Evolutionary conservation across 176 grass and related monocot species (phyloP), one percentile per base, ranked within the genome.

Genomic region (Ananas comosus): DNA sequence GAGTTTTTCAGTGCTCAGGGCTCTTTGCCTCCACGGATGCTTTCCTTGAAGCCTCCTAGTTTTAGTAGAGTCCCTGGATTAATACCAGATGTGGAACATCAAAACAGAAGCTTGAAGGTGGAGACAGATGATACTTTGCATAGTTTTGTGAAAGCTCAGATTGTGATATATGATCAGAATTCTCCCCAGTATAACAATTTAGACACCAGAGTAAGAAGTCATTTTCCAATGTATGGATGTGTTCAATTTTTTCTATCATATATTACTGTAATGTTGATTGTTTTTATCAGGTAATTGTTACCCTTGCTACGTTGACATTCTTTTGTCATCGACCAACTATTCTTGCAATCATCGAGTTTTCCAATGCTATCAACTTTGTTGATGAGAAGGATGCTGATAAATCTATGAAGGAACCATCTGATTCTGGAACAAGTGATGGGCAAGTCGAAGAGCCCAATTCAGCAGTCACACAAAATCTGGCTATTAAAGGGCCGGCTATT

Each of bases 111-210:
- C 73, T 81, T 75, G 72, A 80, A 72, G 63, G 80, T 58, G 19
- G 88, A 84, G 64, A 83, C 49, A 65, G 78, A 61, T 69, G 53
- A 77, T 81, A 85, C 73, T 71, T 92, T 84, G 16, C 64, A 76
- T 73, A 92, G 92, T 88, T 96, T 96, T 84, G 81, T 96, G 67
- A 96, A 96, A 87, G 88, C 88, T 66, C 93, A 96, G 79, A 82
- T 96, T 48, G 79, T 89, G 25, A 84, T 96, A 80, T 96, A 89
- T 76, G 89, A 96, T 78, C 83, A 83, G 79, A 83, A 83, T 67
- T 92, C 93, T 80, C 74, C 86, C 50, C 84, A 87, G 42, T 96
- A 96, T 74, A 92, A 85, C 56, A 87, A 83, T 70, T 78, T 96
- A 74, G 93, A 96, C 63, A 96, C 88, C 50, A 90, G 81, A 84